Evolutionary conservation across 2,329 filamentous ascomycete species (phyloP).

Genomic region (Ceratocystis huliohia): DNA sequence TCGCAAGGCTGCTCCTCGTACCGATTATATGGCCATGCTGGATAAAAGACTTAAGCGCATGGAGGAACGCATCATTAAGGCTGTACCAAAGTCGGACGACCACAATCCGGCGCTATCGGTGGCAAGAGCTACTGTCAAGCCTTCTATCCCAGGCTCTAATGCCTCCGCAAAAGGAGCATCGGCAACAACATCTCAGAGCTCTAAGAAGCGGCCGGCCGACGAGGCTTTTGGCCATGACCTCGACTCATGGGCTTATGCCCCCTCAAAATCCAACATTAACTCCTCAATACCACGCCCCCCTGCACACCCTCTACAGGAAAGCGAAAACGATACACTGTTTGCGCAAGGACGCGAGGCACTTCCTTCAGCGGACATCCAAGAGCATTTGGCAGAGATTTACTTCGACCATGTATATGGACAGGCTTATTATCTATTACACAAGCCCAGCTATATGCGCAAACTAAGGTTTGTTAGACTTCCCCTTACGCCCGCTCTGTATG

Average conservation of each 20-base stretch:
- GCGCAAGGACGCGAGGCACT: slow-evolving; percentile 72
- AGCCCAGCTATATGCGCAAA: slow-evolving; percentile 91
- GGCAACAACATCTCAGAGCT: slow-evolving; percentile 35
- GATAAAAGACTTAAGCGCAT: slow-evolving; percentile 92
- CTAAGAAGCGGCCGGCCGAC: slow-evolving; percentile 71
- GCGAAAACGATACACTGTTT: slow-evolving; percentile 63
- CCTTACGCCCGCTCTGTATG: background rate
- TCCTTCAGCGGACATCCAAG: slow-evolving; percentile 75
- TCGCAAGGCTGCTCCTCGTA: slow-evolving; percentile 82
- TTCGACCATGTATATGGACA: slow-evolving; percentile 95
- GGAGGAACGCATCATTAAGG: slow-evolving; percentile 95
- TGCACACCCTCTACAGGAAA: slow-evolving; percentile 36
- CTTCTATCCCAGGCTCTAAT: slow-evolving; percentile 45
- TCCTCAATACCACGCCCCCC: background rate
- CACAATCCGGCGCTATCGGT: slow-evolving; percentile 37
- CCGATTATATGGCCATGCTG: slow-evolving; percentile 98
- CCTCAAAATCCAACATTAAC: slow-evolving; percentile 38
- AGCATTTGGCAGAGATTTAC: slow-evolving; percentile 86
- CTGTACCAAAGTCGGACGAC: slow-evolving; percentile 76
- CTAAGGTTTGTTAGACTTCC: slow-evolving; percentile 43
- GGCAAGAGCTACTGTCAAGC: slow-evolving; percentile 73
- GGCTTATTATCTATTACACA: slow-evolving; percentile 86
- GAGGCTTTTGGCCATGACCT: slow-evolving; percentile 77
- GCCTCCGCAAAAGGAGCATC: slow-evolving; percentile 1
- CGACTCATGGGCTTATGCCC: slow-evolving; percentile 62